These are phyloP conservation scores for Handroanthus guayacan DNA, from an alignment of 257 asterid genomes.

Conservation along the genomic window DNA sequence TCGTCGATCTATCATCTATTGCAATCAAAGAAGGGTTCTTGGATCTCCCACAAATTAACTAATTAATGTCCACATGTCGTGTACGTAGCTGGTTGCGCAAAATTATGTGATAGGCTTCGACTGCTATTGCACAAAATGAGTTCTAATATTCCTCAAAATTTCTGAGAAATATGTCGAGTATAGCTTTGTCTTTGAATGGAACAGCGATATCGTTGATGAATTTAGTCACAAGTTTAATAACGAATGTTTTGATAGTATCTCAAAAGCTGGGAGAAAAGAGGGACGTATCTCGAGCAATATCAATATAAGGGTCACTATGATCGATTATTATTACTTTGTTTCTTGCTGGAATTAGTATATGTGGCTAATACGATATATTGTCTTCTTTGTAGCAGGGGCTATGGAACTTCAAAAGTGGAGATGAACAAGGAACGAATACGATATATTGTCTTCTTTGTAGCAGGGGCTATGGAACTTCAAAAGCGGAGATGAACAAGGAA, in stretches of 20 bases:
- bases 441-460: slow-evolving; percentile 61
- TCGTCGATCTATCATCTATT: slow-evolving; percentile 44
- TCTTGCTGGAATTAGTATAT: slow-evolving; percentile 65
- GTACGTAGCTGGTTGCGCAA: slow-evolving; percentile 76
- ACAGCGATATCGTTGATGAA: slow-evolving; percentile 53
- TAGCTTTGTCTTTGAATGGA: slow-evolving; percentile 54
- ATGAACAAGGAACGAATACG: slow-evolving; percentile 39
- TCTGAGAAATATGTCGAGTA: slow-evolving; percentile 76
- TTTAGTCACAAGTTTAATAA: slow-evolving; percentile 56
- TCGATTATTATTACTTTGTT: slow-evolving; percentile 69
- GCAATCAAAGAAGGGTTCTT: slow-evolving; percentile 10
- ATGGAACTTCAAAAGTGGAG: slow-evolving; percentile 54
- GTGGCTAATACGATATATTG: slow-evolving; percentile 57
- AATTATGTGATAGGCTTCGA: slow-evolving; percentile 58
- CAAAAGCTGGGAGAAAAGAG: slow-evolving; percentile 51
- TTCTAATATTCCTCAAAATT: slow-evolving; percentile 69
- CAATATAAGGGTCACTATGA: slow-evolving; percentile 68
- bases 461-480: slow-evolving; percentile 55
- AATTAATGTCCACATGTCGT: slow-evolving; percentile 60
- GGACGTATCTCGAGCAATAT: slow-evolving; percentile 73
- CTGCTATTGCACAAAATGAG: slow-evolving; percentile 62
- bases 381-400: slow-evolving; percentile 54
- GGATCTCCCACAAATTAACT: neutral
- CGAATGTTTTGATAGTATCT: slow-evolving; percentile 49
- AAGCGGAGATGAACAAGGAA: slow-evolving; percentile 26